Evolutionary conservation across 371 early-diverging fungal genomes (phyloP).

Genomic region (Mucor irregularis): DNA sequence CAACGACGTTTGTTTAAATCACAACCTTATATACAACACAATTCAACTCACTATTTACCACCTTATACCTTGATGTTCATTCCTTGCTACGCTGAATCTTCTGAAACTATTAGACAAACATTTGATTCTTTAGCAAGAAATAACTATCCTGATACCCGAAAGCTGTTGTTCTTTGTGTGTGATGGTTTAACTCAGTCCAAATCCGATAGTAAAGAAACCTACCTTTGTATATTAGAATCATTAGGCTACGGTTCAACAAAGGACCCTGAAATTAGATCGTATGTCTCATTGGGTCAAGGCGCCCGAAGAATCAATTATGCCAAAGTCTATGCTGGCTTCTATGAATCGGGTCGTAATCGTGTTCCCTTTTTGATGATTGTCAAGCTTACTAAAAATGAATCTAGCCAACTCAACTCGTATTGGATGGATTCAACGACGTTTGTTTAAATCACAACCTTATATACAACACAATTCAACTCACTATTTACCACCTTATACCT

Average conservation of each 20-base stretch:
- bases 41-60: background rate
- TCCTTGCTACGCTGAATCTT: conserved; percentile 45
- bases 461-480: background rate
- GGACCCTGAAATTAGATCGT: conserved; percentile 41
- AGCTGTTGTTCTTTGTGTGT: conserved; percentile 52
- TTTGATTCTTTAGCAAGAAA: conserved; percentile 53
- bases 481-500: conserved; percentile 24
- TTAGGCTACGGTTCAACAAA: conserved; percentile 45
- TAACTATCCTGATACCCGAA: conserved; percentile 46
- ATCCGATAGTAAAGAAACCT: conserved; percentile 32
- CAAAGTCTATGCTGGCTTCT: conserved; percentile 50
- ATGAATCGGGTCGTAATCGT: conserved; percentile 47
- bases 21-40: background rate
- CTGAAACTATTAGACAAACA: conserved; percentile 44
- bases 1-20: conserved; percentile 27
- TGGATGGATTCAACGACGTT: conserved; percentile 32
- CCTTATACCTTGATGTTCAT: conserved; percentile 43
- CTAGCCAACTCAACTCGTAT: conserved; percentile 42
- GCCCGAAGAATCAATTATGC: conserved; percentile 38
- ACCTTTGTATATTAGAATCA: conserved; percentile 39
- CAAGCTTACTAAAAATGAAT: conserved; percentile 47
- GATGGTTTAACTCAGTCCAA: conserved; percentile 38
- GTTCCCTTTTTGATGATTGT: conserved; percentile 49
- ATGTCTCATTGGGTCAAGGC: conserved; percentile 41
- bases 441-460: conserved; percentile 5